Evolutionary conservation across 108 stramenopile species (phyloP).

Genomic region (Nitzschia palea): DNA sequence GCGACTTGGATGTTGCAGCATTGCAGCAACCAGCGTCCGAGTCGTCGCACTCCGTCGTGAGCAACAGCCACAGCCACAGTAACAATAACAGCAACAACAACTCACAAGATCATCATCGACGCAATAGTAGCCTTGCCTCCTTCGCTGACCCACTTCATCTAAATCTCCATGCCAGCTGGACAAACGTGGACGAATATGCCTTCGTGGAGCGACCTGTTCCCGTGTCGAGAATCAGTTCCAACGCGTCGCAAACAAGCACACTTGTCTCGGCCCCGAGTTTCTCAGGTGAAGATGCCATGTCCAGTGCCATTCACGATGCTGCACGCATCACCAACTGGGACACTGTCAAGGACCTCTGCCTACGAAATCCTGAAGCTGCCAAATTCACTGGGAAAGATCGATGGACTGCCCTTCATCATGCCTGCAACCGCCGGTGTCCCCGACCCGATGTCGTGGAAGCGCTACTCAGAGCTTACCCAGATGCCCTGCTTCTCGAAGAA

Average conservation of each 20-base stretch:
- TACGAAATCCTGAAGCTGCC: conserved; percentile 53
- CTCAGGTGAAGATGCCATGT: not conserved
- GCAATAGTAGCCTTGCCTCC: too few relatives aligned
- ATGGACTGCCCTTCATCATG: conserved; percentile 78
- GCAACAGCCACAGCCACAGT: too few relatives aligned
- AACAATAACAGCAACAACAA: too few relatives aligned
- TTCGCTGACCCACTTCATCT: too few relatives aligned
- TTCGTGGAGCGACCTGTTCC: not conserved
- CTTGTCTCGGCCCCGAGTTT: not conserved
- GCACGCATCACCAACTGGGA: conserved; percentile 73
- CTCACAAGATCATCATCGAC: not conserved
- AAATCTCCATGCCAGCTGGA: conserved; percentile 23
- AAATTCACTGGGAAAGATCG: conserved; percentile 56
- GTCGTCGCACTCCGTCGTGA: too few relatives aligned
- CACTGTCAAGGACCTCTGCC: conserved; percentile 42
- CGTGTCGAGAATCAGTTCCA: conserved; percentile 11
- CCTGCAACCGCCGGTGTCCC: conserved; percentile 77
- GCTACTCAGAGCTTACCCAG: conserved; percentile 66
- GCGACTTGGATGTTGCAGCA: too few relatives aligned
- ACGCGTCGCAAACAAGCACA: not conserved
- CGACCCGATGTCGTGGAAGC: conserved; percentile 58
- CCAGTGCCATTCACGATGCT: conserved; percentile 69
- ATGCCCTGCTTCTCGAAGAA: conserved; percentile 49
- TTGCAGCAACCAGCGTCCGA: too few relatives aligned
- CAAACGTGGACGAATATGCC: not conserved